A percentile compares a stretch with the other conserved stretches of the same genome.
phyloP scores from a whole-genome alignment of 1,284 basidiomycete genomes.

The Pseudozyma sp. region DNA sequence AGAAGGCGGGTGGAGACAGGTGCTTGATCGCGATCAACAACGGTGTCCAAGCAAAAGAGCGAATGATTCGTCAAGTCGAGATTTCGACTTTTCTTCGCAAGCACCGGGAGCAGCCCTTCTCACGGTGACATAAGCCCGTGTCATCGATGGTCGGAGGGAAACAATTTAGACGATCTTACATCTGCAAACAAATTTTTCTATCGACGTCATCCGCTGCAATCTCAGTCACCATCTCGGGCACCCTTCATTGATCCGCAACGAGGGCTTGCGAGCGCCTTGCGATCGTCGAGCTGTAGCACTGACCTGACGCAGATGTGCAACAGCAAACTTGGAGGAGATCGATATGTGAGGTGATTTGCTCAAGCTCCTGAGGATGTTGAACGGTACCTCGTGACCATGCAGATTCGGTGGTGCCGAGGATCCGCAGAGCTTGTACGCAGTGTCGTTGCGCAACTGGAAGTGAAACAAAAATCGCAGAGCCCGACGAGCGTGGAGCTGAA shows the following conservation, averaged over 20 bases:
- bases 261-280: no score
- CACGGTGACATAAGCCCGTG: constrained; percentile 25
- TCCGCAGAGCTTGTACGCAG: not conserved
- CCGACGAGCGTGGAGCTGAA: no score
- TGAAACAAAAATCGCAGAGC: not conserved
- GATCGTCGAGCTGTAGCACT: no score
- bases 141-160: constrained; percentile 1
- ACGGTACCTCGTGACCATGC: constrained; percentile 10
- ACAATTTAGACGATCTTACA: not conserved
- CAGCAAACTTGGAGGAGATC: not conserved
- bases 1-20: not conserved
- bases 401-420: constrained; percentile 2
- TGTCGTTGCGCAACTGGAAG: no score
- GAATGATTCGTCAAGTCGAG: not conserved
- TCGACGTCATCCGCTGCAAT: not conserved
- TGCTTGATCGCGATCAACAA: not conserved
- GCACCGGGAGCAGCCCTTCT: not conserved
- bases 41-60: not conserved
- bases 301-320: no score
- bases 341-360: not conserved
- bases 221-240: no score
- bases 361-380: not conserved
- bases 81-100: constrained; percentile 19
- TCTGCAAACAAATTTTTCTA: not conserved
- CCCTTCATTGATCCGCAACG: no score